Base-by-base conservation (phyloP, 768 basidiomycete species). In the Trametes villosa region DNA sequence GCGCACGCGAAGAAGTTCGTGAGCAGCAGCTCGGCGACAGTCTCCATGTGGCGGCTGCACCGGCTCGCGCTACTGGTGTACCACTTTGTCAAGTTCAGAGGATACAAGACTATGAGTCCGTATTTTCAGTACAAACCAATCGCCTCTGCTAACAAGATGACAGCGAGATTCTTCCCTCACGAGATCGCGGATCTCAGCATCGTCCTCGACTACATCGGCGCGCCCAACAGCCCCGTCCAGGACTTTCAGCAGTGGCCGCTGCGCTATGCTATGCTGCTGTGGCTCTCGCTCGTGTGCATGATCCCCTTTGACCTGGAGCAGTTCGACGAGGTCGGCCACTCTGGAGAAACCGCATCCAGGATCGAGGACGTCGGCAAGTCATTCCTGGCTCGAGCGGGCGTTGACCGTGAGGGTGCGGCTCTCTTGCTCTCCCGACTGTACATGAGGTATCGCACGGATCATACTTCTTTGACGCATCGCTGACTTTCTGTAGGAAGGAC, bases 101-200 rank as follows among this genome's bases (percentile, higher is more conserved):
- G 96, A 36, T 86, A 89, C 74, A 98, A 98, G 77, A 88, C 88
- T 1, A 90, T 96, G 76, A 86, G 96, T 63, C 12, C 12, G 57
- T 96, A 67, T 78, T 88, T 53, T 33, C 27, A 18, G 5, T 15
- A n/a, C 40, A 18, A 9, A 22, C 31, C 24, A 31, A 34, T 29
- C 26, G 27, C 51, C 46, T 57, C 27, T 44, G 27, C 31, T 57
- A 26, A 59, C 47, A 53, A 36, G 33, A 26, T 63, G 15, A 58
- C 70, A 99, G 96, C 90, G 63, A 87, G 92, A 63, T 95, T 91
- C 74, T 97, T 99, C 70, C 96, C 96, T 41, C 96, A 98, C 70
- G 89, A 94, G 69, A 82, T 97, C 34, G 79, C 84, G 1, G 93
- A 96, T 73, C 80, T 98, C 4, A 83, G 86, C 0, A 81, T 92